Evolutionary conservation across 2,329 filamentous ascomycete species (phyloP).

Genomic region (Talaromyces piceae): DNA sequence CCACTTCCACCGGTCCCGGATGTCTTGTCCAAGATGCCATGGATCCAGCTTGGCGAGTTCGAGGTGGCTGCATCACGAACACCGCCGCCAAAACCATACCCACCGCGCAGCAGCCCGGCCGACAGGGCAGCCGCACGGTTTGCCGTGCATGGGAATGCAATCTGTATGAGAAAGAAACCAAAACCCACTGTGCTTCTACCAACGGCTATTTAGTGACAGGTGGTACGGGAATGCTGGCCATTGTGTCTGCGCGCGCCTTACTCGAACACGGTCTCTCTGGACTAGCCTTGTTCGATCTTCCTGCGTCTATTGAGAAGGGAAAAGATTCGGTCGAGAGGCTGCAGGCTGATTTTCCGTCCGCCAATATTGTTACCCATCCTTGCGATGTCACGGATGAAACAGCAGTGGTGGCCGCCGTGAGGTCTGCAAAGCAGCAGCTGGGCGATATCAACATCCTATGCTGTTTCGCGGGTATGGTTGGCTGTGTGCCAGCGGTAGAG

Average conservation of each 20-base stretch:
- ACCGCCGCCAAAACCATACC: constrained; percentile 19
- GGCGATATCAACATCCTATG: constrained; percentile 51
- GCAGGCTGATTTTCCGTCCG: constrained; percentile 46
- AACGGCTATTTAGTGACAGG: constrained; percentile 47
- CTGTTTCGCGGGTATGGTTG: constrained; percentile 63
- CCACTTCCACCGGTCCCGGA: constrained; percentile 6
- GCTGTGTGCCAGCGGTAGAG: constrained; percentile 53
- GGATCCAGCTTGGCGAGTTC: constrained; percentile 18
- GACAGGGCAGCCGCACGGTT: constrained; percentile 25
- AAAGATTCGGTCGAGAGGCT: constrained; percentile 41
- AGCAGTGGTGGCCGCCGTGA: constrained; percentile 16
- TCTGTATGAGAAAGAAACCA: constrained; percentile 17
- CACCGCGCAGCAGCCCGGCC: constrained; percentile 14
- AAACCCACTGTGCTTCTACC: not conserved
- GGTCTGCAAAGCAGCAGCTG: constrained; percentile 24
- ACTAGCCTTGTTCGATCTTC: constrained; percentile 55
- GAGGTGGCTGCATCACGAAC: constrained; percentile 18
- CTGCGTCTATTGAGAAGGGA: constrained; percentile 33
- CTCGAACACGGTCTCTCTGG: constrained; percentile 60
- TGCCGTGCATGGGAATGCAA: constrained; percentile 22
- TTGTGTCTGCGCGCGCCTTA: constrained; percentile 52
- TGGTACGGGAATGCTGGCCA: constrained; percentile 57
- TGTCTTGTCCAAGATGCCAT: constrained; percentile 14
- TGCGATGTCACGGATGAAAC: constrained; percentile 55
- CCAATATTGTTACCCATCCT: constrained; percentile 43